These are phyloP conservation scores for Corynascus novoguineensis DNA, from an alignment of 495 filamentous ascomycete species.

Conservation along the genomic window DNA sequence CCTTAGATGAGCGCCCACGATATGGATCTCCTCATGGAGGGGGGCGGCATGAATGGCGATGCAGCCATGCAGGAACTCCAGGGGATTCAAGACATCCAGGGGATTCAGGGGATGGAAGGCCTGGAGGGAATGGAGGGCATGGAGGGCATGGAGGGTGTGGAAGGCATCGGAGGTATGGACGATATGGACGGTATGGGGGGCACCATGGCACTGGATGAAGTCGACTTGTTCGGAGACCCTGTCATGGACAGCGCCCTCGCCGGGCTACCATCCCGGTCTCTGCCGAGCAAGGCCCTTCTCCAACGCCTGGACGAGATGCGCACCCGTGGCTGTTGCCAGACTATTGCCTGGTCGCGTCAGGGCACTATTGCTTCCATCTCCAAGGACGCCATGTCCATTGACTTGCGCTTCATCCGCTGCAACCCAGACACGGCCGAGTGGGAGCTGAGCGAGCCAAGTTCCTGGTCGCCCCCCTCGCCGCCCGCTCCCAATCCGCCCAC, in stretches of 20 bases:
- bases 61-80: constrained; percentile 2
- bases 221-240: constrained; percentile 72
- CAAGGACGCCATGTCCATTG: constrained; percentile 59
- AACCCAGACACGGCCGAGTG: constrained; percentile 67
- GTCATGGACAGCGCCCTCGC: constrained; percentile 47
- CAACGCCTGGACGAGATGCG: constrained; percentile 77
- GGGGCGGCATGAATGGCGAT: constrained; percentile 7
- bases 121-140: constrained; percentile 2
- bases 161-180: constrained; percentile 3
- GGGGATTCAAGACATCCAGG: constrained; percentile 5
- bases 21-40: constrained; percentile 36
- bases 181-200: constrained; percentile 22
- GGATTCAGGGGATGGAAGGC: background rate
- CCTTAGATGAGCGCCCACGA: constrained; percentile 27
- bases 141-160: constrained; percentile 8
- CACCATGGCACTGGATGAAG: constrained; percentile 57
- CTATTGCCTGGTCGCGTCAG: constrained; percentile 81
- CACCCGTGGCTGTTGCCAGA: constrained; percentile 74
- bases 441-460: constrained; percentile 60
- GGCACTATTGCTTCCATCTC: constrained; percentile 83
- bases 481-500: constrained; percentile 41
- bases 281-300: constrained; percentile 59
- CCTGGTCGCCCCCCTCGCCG: constrained; percentile 32
- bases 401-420: constrained; percentile 65
- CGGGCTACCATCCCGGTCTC: constrained; percentile 37